phyloP scores from a whole-genome alignment of 345 rosid species.

The Psidium guajava region DNA sequence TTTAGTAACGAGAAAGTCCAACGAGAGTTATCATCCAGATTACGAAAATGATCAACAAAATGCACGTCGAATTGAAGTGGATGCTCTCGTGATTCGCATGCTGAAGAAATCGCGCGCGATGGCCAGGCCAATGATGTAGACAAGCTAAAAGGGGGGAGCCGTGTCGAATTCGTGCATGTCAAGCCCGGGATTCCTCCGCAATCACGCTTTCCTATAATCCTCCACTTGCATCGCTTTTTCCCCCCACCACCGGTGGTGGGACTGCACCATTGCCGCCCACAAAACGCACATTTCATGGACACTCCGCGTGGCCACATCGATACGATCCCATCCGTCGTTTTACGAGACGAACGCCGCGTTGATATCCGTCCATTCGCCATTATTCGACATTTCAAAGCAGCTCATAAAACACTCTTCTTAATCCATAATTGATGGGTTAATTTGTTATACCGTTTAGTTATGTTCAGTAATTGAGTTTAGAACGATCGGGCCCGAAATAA shows the following conservation, averaged over 20 bases:
- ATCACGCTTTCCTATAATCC: background rate
- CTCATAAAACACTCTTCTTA: too few species aligned
- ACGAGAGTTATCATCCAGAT: too few species aligned
- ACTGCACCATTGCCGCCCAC: background rate
- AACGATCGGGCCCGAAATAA: too few species aligned
- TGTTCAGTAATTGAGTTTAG: too few species aligned
- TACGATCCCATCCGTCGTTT: background rate
- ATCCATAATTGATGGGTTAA: too few species aligned
- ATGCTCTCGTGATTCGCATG: background rate
- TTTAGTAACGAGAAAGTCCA: too few species aligned
- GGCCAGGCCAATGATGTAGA: background rate
- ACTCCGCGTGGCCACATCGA: too few species aligned
- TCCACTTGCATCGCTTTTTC: background rate
- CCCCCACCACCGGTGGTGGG: background rate
- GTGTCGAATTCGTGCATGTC: background rate
- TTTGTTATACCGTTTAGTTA: too few species aligned
- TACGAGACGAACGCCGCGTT: rapidly evolving
- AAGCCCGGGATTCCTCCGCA: background rate
- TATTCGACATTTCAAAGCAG: too few species aligned
- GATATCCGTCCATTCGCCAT: too few species aligned
- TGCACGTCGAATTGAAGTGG: background rate
- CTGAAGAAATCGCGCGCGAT: background rate
- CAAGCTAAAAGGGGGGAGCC: background rate
- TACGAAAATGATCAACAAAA: too few species aligned
- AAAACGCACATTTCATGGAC: background rate